Evolutionary conservation across 306 rosid species (phyloP).

Genomic region (Begonia loranthoides): DNA sequence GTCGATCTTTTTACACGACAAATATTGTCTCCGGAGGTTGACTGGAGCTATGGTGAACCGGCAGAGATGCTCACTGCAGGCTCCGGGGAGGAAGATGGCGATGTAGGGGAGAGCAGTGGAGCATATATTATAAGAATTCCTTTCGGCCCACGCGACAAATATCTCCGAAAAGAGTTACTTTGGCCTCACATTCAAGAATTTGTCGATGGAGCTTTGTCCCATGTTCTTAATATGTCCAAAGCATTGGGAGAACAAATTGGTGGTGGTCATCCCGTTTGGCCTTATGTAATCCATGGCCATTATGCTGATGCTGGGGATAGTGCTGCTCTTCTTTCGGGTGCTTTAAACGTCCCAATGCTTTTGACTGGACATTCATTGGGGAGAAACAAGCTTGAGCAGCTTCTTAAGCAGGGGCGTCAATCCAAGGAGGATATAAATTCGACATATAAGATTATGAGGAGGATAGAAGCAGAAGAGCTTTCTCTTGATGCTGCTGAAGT

Average conservation of each 20-base stretch:
- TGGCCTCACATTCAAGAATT: conserved; percentile 88
- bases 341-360: conserved; percentile 86
- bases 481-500: conserved; percentile 86
- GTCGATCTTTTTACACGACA: conserved; percentile 86
- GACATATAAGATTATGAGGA: conserved; percentile 73
- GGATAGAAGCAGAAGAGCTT: conserved; percentile 88
- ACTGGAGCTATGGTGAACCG: conserved; percentile 94
- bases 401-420: conserved; percentile 83
- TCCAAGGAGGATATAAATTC: conserved; percentile 86
- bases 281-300: conserved; percentile 85
- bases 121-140: conserved; percentile 81
- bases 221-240: conserved; percentile 85
- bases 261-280: conserved; percentile 78
- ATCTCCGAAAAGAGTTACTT: conserved; percentile 65
- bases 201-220: conserved; percentile 85
- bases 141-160: conserved; percentile 78
- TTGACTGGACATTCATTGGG: conserved; percentile 89
- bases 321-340: conserved; percentile 88
- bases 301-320: conserved; percentile 92
- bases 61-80: conserved; percentile 71
- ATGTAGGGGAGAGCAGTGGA: conserved; percentile 76
- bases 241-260: conserved; percentile 82
- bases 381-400: conserved; percentile 85
- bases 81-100: conserved; percentile 42
- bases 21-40: conserved; percentile 65